Evolutionary conservation across 1,139 yeast species (phyloP).

Genomic region (Nakaseomyces kungkrabaensis): DNA sequence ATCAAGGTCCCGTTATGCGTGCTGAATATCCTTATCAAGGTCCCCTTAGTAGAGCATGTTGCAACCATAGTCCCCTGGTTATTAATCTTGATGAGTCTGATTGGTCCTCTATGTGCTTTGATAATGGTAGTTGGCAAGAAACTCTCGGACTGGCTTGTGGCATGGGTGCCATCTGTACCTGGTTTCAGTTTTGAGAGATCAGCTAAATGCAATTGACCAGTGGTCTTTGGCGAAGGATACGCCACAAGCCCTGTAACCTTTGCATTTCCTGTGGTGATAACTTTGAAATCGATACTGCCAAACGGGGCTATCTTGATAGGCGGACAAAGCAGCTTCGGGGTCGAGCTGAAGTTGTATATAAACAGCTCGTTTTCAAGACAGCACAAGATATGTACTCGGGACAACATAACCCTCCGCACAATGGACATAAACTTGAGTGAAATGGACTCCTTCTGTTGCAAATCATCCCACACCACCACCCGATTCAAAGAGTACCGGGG

Average conservation of each 20-base stretch:
- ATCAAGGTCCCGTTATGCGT: slow-evolving; percentile 63
- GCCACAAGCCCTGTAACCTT: slow-evolving; percentile 15
- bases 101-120: slow-evolving; percentile 70
- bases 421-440: slow-evolving; percentile 67
- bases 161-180: slow-evolving; percentile 49
- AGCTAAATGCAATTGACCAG: slow-evolving; percentile 74
- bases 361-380: slow-evolving; percentile 57
- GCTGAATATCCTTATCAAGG: slow-evolving; percentile 70
- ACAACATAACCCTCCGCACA: slow-evolving; percentile 60
- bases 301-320: slow-evolving; percentile 31
- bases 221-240: slow-evolving; percentile 20
- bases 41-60: slow-evolving; percentile 81
- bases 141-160: slow-evolving; percentile 36
- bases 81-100: slow-evolving; percentile 60
- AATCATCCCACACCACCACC: slow-evolving; percentile 83
- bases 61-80: slow-evolving; percentile 74
- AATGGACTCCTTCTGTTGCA: slow-evolving; percentile 66
- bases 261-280: slow-evolving; percentile 3
- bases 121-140: slow-evolving; percentile 36
- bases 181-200: slow-evolving; percentile 50
- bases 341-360: slow-evolving; percentile 72
- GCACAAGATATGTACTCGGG: slow-evolving; percentile 66
- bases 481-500: slow-evolving; percentile 74
- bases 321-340: slow-evolving; percentile 58
- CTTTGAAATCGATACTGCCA: slow-evolving; percentile 21